Evolutionary conservation across 495 filamentous ascomycete genomes (phyloP).

Genomic region (Penicillium flavigenum): DNA sequence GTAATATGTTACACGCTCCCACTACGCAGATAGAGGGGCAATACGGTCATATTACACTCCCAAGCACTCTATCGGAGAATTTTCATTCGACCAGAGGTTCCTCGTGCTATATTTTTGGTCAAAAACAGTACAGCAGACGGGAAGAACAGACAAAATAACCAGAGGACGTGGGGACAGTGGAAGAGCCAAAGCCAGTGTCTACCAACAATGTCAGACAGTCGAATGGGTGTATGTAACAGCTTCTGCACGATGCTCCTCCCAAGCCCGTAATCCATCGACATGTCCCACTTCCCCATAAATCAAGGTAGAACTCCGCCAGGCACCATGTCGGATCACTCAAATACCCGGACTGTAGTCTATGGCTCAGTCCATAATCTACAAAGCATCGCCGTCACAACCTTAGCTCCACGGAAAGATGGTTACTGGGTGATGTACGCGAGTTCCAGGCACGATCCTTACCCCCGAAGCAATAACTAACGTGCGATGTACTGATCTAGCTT

Average conservation of each 20-base stretch:
- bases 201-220: background rate
- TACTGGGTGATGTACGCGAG: conserved; percentile 49
- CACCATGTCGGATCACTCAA: conserved; percentile 15
- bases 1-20: conserved; percentile 5
- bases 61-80: background rate
- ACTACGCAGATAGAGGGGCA: conserved; percentile 17
- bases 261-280: conserved; percentile 2
- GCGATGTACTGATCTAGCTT: conserved; percentile 47
- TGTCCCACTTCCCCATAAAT: conserved; percentile 18
- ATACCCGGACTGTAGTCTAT: conserved; percentile 33
- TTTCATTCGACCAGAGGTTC: background rate
- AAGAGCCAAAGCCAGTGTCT: background rate
- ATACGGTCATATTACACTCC: conserved; percentile 18
- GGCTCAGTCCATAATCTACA: conserved; percentile 33
- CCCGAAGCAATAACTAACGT: conserved; percentile 1
- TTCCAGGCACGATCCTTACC: background rate
- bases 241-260: background rate
- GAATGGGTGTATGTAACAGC: background rate
- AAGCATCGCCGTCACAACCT: conserved; percentile 31
- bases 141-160: background rate
- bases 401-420: conserved; percentile 26
- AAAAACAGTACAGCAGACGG: background rate
- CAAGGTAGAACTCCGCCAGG: conserved; percentile 1
- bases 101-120: background rate
- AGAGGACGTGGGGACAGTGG: background rate